Evolutionary conservation across 2,329 filamentous ascomycete genomes (phyloP).

Genomic region (Ilyonectria robusta): DNA sequence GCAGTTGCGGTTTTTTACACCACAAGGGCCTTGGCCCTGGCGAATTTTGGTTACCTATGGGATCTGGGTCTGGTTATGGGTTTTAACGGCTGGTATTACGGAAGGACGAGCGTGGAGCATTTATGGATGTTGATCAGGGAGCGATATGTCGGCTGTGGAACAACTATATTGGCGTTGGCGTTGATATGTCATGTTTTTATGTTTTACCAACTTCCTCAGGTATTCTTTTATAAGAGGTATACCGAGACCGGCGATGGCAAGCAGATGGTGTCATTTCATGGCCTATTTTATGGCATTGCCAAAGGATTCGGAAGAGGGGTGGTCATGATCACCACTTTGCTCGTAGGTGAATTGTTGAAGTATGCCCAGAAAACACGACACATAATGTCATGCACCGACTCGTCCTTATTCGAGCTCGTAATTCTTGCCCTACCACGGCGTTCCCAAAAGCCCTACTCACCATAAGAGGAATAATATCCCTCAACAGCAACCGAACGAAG

Average conservation of each 20-base stretch:
- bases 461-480: no score
- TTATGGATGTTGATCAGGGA: conserved; percentile 16
- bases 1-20: not conserved
- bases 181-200: conserved; percentile 6
- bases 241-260: not conserved
- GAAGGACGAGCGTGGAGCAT: conserved; percentile 17
- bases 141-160: conserved; percentile 2
- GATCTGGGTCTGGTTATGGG: conserved; percentile 3
- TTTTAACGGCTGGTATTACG: conserved; percentile 8
- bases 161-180: conserved; percentile 8
- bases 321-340: not conserved
- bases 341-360: not conserved
- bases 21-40: not conserved
- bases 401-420: no score
- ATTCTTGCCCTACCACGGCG: no score
- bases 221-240: not conserved
- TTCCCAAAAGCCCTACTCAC: no score
- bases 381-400: no score
- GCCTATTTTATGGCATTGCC: not conserved
- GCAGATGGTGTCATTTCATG: not conserved
- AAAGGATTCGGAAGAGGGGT: not conserved
- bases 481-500: no score
- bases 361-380: no score
- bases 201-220: not conserved
- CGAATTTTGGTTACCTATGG: conserved; percentile 4